A percentile compares a stretch with the other conserved stretches of the same genome.
phyloP scores from a whole-genome alignment of 768 basidiomycete genomes.

The Boletus rex-veris region DNA sequence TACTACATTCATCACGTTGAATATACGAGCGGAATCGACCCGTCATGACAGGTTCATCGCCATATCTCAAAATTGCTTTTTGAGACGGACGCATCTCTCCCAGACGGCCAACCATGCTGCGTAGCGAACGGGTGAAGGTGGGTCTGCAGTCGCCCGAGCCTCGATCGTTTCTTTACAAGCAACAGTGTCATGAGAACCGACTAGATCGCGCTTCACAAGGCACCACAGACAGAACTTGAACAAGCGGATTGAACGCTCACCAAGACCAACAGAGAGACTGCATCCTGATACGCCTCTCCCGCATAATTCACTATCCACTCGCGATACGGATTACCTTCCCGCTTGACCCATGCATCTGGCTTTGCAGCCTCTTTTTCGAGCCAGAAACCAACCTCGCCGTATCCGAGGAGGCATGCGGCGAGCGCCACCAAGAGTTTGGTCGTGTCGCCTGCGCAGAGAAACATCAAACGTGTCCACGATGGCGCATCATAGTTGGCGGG shows the following conservation, averaged over 20 bases:
- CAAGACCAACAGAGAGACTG: conserved; percentile 68
- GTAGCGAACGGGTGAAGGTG: conserved; percentile 58
- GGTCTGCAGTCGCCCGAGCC: conserved; percentile 50
- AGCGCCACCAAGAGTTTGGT: conserved; percentile 75
- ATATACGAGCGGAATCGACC: too few species aligned
- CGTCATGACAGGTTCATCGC: conserved; percentile 34
- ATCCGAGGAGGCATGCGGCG: conserved; percentile 83
- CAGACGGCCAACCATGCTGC: conserved; percentile 70
- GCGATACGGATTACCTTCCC: conserved; percentile 71
- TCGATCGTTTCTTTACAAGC: conserved; percentile 66
- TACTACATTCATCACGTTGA: too few species aligned
- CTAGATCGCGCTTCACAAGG: too few species aligned
- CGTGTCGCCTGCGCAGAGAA: conserved; percentile 51
- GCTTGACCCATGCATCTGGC: conserved; percentile 47
- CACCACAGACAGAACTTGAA: background rate
- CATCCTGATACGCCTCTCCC: conserved; percentile 66
- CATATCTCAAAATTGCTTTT: conserved; percentile 88
- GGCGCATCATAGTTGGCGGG: too few species aligned
- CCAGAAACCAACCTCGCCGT: conserved; percentile 90
- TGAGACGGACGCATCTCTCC: conserved; percentile 70
- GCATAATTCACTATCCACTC: conserved; percentile 79
- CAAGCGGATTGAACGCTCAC: conserved; percentile 39
- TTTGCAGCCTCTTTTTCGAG: conserved; percentile 53
- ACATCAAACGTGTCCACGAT: too few species aligned
- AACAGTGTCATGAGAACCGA: background rate